Conservation (phyloP, 257 asterid species). For the Nicotiana paniculata region DNA sequence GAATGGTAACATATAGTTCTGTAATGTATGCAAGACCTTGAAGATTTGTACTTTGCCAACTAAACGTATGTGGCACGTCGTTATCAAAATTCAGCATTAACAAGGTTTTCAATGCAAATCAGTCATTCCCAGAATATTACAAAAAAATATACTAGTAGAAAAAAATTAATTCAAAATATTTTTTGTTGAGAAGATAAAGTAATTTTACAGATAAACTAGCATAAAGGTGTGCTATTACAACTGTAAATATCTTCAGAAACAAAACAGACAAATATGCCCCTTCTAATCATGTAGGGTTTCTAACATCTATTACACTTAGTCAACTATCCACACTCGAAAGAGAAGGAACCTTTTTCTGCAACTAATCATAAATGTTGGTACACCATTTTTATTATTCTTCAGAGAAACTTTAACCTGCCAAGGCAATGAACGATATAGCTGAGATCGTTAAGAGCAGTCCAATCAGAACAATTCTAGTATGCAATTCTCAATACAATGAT, state of each 20-base stretch:
- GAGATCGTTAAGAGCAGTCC: background rate
- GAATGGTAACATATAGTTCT: background rate
- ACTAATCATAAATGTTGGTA: background rate
- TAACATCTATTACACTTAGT: background rate
- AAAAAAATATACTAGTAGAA: background rate
- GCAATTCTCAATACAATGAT: background rate
- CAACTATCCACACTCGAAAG: no score
- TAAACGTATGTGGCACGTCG: background rate
- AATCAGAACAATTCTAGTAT: background rate
- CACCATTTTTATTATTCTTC: background rate
- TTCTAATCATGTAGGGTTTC: background rate
- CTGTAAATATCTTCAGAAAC: background rate
- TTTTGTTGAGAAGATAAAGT: background rate
- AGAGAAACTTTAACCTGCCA: background rate
- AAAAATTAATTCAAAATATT: background rate
- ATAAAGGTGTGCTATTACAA: background rate
- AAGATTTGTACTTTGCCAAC: background rate
- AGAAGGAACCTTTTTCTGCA: no score
- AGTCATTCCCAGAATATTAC: background rate
- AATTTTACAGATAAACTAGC: background rate
- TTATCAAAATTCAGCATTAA: background rate
- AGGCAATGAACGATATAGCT: background rate
- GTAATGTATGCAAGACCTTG: background rate
- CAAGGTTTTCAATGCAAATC: background rate
- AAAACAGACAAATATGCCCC: background rate